phyloP scores from a whole-genome alignment of 345 rosid species.

The Trapa bicornis region DNA sequence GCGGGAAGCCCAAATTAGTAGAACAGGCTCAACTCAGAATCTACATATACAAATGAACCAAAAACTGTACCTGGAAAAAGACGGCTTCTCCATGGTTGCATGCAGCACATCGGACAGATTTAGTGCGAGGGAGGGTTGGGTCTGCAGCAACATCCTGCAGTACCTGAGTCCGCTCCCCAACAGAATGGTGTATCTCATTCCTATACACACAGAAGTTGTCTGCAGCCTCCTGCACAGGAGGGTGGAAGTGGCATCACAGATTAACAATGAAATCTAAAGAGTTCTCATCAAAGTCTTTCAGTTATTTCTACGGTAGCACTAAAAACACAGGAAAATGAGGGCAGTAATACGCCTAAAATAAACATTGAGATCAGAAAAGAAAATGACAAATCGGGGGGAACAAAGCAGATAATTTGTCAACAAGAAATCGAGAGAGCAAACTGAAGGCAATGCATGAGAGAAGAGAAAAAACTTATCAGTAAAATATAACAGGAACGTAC shows the following conservation, averaged over 20 bases:
- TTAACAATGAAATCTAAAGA: no score
- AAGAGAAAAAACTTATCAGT: background rate
- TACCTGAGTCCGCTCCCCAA: slow-evolving; percentile 35
- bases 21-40: background rate
- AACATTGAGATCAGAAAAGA: background rate
- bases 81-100: slow-evolving; percentile 39
- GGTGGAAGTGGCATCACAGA: background rate
- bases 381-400: background rate
- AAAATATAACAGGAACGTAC: background rate
- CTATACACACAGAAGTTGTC: slow-evolving; percentile 36
- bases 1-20: background rate
- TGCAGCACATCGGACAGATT: slow-evolving; percentile 23
- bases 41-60: background rate
- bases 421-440: background rate
- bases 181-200: slow-evolving; percentile 40
- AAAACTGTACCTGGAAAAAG: slow-evolving; percentile 31
- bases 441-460: background rate
- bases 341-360: no score
- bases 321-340: background rate
- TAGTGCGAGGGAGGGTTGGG: slow-evolving; percentile 47
- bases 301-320: background rate
- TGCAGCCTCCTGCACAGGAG: slow-evolving; percentile 28
- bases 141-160: slow-evolving; percentile 46
- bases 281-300: background rate
- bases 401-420: background rate